Evolutionary conservation across 371 early-diverging fungal species (phyloP).

Genomic region (Lichtheimia hyalospora): DNA sequence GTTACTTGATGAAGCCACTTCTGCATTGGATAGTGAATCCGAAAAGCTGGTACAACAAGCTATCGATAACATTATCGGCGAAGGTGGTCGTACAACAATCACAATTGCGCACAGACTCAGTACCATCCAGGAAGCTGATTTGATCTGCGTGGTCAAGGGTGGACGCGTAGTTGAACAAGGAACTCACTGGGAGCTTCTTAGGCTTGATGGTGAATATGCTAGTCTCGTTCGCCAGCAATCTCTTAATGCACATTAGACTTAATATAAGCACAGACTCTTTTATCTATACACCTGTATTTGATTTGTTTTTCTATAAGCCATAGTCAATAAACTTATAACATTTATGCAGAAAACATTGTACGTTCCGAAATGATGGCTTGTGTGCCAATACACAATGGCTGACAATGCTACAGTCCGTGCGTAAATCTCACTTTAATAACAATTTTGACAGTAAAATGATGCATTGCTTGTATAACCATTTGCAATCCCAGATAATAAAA

Average conservation of each 20-base stretch:
- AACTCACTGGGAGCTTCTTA: slow-evolving; percentile 58
- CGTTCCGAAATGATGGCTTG: neutral
- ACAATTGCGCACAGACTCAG: slow-evolving; percentile 74
- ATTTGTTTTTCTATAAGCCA: neutral
- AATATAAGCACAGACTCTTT: neutral
- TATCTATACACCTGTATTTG: neutral
- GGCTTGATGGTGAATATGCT: slow-evolving; percentile 42
- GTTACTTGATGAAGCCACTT: slow-evolving; percentile 95
- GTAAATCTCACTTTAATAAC: no score
- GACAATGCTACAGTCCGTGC: neutral
- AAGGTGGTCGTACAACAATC: slow-evolving; percentile 62
- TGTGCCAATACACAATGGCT: neutral
- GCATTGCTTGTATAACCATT: no score
- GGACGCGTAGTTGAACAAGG: slow-evolving; percentile 70
- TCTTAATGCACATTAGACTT: slow-evolving; percentile 19
- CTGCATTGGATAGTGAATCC: slow-evolving; percentile 85
- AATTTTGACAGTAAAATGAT: no score
- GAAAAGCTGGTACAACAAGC: slow-evolving; percentile 90
- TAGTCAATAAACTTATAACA: neutral
- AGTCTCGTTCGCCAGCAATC: slow-evolving; percentile 36
- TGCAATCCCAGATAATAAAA: no score
- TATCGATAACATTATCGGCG: slow-evolving; percentile 67
- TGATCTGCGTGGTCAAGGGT: slow-evolving; percentile 72
- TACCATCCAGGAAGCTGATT: slow-evolving; percentile 74
- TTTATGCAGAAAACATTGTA: neutral